Percentiles rank a stretch among this genome's conserved stretches.
phyloP scores from a whole-genome alignment of 2,329 filamentous ascomycete genomes.

The Ascochyta viciae-villosae region DNA sequence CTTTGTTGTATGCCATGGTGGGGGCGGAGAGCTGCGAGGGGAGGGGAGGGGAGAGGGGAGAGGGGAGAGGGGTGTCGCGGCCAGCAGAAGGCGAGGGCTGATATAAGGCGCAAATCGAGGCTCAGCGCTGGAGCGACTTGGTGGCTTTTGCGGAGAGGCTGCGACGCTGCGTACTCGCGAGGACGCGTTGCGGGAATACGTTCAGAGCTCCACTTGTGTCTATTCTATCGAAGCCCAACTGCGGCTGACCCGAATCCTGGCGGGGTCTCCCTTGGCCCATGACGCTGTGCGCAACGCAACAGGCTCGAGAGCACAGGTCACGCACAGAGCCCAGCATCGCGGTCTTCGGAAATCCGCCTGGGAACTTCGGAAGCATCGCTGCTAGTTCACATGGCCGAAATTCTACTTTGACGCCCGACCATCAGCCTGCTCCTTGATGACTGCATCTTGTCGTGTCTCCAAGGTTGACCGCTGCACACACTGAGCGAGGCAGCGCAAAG shows the following conservation, averaged over 20 bases:
- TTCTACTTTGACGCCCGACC: no score
- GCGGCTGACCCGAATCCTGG: constrained; percentile 34
- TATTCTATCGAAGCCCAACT: constrained; percentile 38
- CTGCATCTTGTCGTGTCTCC: neutral
- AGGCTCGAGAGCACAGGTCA: constrained; percentile 8
- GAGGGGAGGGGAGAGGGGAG: neutral
- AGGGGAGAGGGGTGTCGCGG: constrained; percentile 1
- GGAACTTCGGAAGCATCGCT: constrained; percentile 5
- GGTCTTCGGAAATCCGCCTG: constrained; percentile 14
- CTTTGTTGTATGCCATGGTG: constrained; percentile 90
- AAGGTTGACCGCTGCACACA: constrained; percentile 6
- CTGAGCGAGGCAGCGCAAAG: constrained; percentile 1
- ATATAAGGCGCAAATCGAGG: constrained; percentile 9
- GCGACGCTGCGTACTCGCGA: constrained; percentile 12
- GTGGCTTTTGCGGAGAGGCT: constrained; percentile 5
- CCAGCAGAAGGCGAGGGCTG: constrained; percentile 7
- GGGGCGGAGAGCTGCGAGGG: constrained; percentile 4
- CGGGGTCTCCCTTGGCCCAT: constrained; percentile 35
- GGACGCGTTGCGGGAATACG: neutral
- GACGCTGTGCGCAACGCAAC: constrained; percentile 25
- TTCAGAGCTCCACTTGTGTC: constrained; percentile 23
- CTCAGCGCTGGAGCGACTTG: constrained; percentile 3
- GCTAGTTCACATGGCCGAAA: no score
- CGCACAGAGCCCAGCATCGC: constrained; percentile 7
- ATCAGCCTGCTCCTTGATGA: no score